Evolutionary conservation across 2,329 filamentous ascomycete genomes (phyloP), one percentile per base, ranked within the genome.

Genomic region (Trichophyton schoenleinii): DNA sequence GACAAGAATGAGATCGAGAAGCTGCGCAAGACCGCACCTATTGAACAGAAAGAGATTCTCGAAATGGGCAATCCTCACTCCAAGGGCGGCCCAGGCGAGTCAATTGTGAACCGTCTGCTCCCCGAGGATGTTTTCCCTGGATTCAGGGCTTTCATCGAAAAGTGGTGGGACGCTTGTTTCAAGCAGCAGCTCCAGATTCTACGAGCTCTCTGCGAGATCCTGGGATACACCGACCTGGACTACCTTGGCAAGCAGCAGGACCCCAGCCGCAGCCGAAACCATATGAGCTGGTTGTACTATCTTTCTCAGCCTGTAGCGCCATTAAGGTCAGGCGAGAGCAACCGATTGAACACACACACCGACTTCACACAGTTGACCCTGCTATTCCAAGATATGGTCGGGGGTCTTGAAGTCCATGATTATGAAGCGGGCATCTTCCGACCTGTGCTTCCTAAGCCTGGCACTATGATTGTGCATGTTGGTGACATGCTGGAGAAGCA

Each of bases 311-410:
- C 46, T 25, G 25, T 49, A 49, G 18, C 46, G 46, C 46, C 46
- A 49, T 49, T 49, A 49, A 11, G 25, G 46, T 49, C 46, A 49
- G 46, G 46, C 46, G 46, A 49, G 46, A 49, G 46, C 46, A 49
- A 49, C 46, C 46, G 46, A 49, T 49, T 49, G 46, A 49, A 49
- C 46, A 49, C 46, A 49, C 81, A 81, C 64, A 80, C 78, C 1
- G 81, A 81, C 66, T 83, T 80, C 64, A 79, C 79, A 28, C 77
- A 77, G 57, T 77, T 83, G 57, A 83, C 81, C 0, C 72, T 83
- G 36, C 74, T 83, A 11, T 73, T 82, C 2, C 80, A 82, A 66
- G 80, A 81, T 63, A 70, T 70, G 1, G 71, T 77, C 3, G 75
- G 76, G 25, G 81, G 80, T 0, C 73, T 83, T 1, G 75, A 83